Base-by-base conservation (phyloP, 768 basidiomycete genomes). In the Trametes elegans region DNA sequence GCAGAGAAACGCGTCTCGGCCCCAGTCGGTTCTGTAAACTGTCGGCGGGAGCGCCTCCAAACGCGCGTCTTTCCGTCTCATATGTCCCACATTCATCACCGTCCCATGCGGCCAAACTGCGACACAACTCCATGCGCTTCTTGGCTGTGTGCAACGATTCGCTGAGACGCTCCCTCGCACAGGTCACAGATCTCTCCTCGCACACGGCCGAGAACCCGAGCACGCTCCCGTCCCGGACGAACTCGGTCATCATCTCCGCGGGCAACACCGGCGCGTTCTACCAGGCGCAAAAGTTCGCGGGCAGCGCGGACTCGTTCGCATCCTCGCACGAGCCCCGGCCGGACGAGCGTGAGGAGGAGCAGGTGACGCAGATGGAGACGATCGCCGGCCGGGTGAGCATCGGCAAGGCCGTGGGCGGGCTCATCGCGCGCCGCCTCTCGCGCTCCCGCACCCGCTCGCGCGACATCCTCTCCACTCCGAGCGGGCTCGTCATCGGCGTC, bases 291-390 rank as follows among this genome's bases (percentile, higher is more conserved):
- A 49, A 48, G 26, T 57, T 51, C 45, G 62, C 56, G 45, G 55
- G 60, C 35, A 67, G 66, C 63, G 57, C 51, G 13, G 70, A 70
- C 60, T 68, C 70, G 24, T 61, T 70, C 42, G 65, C 61, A 13
- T 64, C 63, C 39, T 38, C 47, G 23, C 38, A 16, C 38, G 35
- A 19, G 19, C 27, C 11, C 24, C 45, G 34, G 36, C 21, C 13
- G 16, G 44, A 51, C 26, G 47, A 49, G 23, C 62, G 61, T 32
- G 66, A 65, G n/a, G 59, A 60, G 21, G 54, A 56, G 38, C 59
- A 60, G 29, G 60, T 64, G 8, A 65, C 62, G 43, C 64, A 64
- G 57, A 61, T 63, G 62, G 60, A 50, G 52, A 62, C 58, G 42
- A 61, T 65, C 53, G 52, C 62, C 13, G 60, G 64, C 21, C 39